Conservation (phyloP, 371 early-diverging fungal species). For the Mortierella sp. region DNA sequence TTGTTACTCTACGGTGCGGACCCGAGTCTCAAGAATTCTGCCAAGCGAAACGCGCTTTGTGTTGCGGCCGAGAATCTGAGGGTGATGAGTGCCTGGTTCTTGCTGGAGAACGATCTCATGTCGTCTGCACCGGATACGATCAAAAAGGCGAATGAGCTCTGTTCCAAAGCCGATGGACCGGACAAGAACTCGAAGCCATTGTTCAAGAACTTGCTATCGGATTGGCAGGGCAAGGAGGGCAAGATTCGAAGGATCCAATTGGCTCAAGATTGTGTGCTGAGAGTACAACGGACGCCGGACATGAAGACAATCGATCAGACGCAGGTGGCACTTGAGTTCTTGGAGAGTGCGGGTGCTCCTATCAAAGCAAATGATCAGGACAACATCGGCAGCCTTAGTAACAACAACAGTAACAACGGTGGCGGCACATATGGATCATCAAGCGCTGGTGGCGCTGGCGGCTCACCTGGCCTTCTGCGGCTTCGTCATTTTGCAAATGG, state of each 20-base stretch:
- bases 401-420: not conserved
- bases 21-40: slow-evolving; percentile 25
- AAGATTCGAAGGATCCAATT: slow-evolving; percentile 32
- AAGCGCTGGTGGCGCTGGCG: slow-evolving; percentile 13
- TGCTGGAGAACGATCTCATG: slow-evolving; percentile 33
- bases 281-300: slow-evolving; percentile 36
- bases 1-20: slow-evolving; percentile 31
- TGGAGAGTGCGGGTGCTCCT: slow-evolving; percentile 21
- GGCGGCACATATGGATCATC: not conserved
- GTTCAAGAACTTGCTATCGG: slow-evolving; percentile 40
- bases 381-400: not conserved
- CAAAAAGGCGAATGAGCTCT: slow-evolving; percentile 30
- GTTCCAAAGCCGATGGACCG: slow-evolving; percentile 35
- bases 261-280: slow-evolving; percentile 26
- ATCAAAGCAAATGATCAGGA: slow-evolving; percentile 11
- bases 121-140: slow-evolving; percentile 29
- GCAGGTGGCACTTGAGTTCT: slow-evolving; percentile 33
- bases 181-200: slow-evolving; percentile 41
- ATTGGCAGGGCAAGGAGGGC: slow-evolving; percentile 40
- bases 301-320: slow-evolving; percentile 42
- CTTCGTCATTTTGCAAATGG: slow-evolving; percentile 11
- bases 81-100: slow-evolving; percentile 43
- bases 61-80: slow-evolving; percentile 30
- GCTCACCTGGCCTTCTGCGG: slow-evolving; percentile 17
- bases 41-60: slow-evolving; percentile 24